These are phyloP conservation scores for Caloboletus firmus DNA, from an alignment of 1,284 basidiomycete genomes.

Conservation along the genomic window DNA sequence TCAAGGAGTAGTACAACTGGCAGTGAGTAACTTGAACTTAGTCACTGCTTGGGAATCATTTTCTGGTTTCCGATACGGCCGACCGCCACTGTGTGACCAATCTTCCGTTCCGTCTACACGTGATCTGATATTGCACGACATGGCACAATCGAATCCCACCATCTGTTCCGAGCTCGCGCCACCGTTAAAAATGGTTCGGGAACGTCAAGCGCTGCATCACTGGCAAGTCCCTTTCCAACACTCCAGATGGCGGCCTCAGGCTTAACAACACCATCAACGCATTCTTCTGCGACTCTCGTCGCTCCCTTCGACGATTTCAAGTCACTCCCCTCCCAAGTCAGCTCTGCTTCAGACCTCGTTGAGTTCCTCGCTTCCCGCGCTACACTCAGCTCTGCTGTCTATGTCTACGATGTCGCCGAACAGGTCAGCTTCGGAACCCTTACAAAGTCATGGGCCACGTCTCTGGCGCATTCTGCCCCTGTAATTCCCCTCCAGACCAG, in stretches of 20 bases:
- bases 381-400: slow-evolving; percentile 61
- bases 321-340: slow-evolving; percentile 37
- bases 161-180: background rate
- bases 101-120: slow-evolving; percentile 20
- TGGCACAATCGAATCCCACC: slow-evolving; percentile 29
- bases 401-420: slow-evolving; percentile 79
- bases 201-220: background rate
- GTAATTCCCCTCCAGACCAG: slow-evolving; percentile 81
- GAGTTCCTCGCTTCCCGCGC: slow-evolving; percentile 64
- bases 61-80: too few relatives aligned
- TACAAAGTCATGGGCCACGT: slow-evolving; percentile 60
- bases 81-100: too few relatives aligned
- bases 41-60: too few relatives aligned
- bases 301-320: slow-evolving; percentile 24
- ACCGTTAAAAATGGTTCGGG: slow-evolving; percentile 12
- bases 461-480: slow-evolving; percentile 45
- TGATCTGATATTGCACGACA: slow-evolving; percentile 26
- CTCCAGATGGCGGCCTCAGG: slow-evolving; percentile 26
- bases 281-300: slow-evolving; percentile 24
- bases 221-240: too few relatives aligned
- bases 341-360: slow-evolving; percentile 59
- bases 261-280: background rate
- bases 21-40: too few relatives aligned
- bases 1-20: too few relatives aligned
- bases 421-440: slow-evolving; percentile 74